phyloP scores from a whole-genome alignment of 305 asterid species.

The Plantago coronopus region DNA sequence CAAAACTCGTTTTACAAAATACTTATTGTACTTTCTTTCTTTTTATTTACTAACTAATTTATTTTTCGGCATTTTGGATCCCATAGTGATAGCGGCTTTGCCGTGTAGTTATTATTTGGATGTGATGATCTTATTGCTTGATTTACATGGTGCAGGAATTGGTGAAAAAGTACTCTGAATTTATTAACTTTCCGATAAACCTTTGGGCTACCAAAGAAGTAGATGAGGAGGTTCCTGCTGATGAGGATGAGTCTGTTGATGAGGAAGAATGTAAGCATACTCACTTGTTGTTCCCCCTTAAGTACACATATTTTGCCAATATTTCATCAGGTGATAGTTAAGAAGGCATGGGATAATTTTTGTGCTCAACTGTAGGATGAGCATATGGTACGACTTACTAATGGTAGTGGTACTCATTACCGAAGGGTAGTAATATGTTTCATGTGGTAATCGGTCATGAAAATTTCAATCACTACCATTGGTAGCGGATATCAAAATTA shows the following conservation, averaged over 20 bases:
- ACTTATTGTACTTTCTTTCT: too few relatives aligned
- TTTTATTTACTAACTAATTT: too few relatives aligned
- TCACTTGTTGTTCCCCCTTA: not conserved
- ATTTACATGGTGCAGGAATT: slow-evolving; percentile 42
- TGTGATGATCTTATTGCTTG: slow-evolving; percentile 9
- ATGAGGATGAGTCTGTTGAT: slow-evolving; percentile 60
- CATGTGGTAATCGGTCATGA: too few relatives aligned
- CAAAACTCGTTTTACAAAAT: too few relatives aligned
- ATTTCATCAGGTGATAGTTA: not conserved
- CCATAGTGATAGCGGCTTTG: not conserved
- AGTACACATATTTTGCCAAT: slow-evolving; percentile 5
- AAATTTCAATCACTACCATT: too few relatives aligned
- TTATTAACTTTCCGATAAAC: slow-evolving; percentile 72
- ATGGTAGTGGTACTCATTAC: too few relatives aligned
- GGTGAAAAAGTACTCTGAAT: slow-evolving; percentile 77
- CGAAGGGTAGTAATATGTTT: too few relatives aligned
- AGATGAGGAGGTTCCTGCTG: slow-evolving; percentile 78
- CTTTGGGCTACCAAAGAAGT: slow-evolving; percentile 84
- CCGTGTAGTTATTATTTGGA: not conserved
- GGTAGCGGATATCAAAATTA: too few relatives aligned
- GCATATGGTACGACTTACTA: too few relatives aligned
- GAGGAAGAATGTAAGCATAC: slow-evolving; percentile 41
- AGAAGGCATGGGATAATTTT: slow-evolving; percentile 2
- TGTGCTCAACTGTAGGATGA: not conserved
- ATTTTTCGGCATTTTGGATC: not conserved